These are phyloP conservation scores for Xylariales sp. DNA, from an alignment of 2,329 filamentous ascomycete species.

Conservation along the genomic window DNA sequence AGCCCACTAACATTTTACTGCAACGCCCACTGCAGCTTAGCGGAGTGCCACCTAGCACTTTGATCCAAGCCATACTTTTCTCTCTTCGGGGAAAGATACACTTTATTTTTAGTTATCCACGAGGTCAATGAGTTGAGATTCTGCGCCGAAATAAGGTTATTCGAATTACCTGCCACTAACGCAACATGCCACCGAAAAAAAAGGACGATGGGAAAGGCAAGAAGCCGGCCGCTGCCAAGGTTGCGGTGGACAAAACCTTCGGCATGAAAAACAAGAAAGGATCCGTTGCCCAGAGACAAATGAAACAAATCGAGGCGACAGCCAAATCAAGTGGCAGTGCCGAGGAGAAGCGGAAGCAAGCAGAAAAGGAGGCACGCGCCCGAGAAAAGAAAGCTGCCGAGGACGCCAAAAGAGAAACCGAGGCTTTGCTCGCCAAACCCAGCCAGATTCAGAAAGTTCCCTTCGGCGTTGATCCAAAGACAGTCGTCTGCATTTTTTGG, in stretches of 20 bases:
- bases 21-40: constrained; percentile 36
- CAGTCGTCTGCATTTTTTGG: constrained; percentile 94
- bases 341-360: constrained; percentile 84
- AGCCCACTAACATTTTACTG: constrained; percentile 44
- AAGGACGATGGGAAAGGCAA: constrained; percentile 64
- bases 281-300: constrained; percentile 87
- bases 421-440: constrained; percentile 87
- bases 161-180: neutral
- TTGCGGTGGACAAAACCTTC: constrained; percentile 94
- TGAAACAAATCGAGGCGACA: constrained; percentile 83
- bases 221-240: constrained; percentile 68
- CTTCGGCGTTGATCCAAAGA: constrained; percentile 98
- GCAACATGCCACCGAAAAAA: constrained; percentile 78
- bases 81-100: constrained; percentile 16
- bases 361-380: constrained; percentile 75
- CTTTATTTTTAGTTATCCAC: neutral
- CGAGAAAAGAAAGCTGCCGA: constrained; percentile 94
- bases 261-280: constrained; percentile 99
- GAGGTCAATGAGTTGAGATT: neutral
- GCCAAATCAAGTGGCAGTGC: constrained; percentile 79
- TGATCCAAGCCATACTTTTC: constrained; percentile 20
- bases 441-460: constrained; percentile 97
- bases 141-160: neutral
- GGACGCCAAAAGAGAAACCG: constrained; percentile 81
- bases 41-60: constrained; percentile 32